phyloP scores from a whole-genome alignment of 148 eudicot species.

The Mesembryanthemum crystallinum region DNA sequence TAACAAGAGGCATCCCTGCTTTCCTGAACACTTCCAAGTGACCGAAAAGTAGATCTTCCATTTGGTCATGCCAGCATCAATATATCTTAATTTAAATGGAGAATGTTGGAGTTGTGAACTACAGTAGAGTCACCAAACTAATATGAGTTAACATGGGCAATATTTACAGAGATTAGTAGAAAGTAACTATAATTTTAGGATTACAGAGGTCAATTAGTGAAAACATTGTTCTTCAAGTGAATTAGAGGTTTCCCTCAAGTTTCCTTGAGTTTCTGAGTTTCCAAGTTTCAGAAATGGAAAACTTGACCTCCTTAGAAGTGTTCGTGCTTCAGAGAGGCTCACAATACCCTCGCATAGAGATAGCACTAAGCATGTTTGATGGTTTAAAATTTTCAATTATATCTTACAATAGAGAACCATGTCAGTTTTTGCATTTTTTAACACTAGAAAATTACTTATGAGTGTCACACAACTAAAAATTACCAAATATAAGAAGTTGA shows the following conservation, averaged over 20 bases:
- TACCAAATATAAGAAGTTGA: not conserved
- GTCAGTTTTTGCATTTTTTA: not conserved
- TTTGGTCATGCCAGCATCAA: not conserved
- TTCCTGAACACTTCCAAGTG: not conserved
- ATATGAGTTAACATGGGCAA: no score
- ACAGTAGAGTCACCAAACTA: not conserved
- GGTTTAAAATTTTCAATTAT: not conserved
- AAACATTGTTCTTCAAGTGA: no score
- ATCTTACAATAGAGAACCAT: not conserved
- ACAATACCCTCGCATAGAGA: no score
- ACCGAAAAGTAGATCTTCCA: not conserved
- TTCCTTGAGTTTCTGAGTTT: no score
- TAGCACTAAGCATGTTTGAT: not conserved
- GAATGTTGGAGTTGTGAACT: not conserved
- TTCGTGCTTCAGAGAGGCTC: no score
- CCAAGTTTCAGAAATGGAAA: no score
- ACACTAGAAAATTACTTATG: not conserved
- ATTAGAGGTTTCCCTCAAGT: no score
- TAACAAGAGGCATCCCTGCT: not conserved
- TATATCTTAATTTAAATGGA: not conserved
- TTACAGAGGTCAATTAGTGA: no score
- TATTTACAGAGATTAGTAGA: no score
- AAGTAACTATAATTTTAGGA: no score
- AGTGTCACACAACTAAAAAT: not conserved
- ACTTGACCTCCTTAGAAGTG: no score